Conservation (phyloP, 768 basidiomycete species). For the Russula sp. region DNA sequence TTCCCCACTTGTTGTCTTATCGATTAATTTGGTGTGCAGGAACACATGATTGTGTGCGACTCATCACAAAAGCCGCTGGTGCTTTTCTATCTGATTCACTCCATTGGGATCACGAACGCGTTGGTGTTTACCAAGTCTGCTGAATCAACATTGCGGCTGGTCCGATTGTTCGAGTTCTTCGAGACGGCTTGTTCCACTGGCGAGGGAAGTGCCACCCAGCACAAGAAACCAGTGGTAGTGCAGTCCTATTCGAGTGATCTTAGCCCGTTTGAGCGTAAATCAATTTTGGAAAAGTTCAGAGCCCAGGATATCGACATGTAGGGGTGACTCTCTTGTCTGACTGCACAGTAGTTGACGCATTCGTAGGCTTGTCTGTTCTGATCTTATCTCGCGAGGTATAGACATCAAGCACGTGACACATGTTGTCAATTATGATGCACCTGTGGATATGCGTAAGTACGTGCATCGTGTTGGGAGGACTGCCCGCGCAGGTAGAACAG, state of each 20-base stretch:
- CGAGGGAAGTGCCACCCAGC: conserved; percentile 20
- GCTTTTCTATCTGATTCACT: conserved; percentile 79
- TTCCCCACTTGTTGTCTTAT: not conserved
- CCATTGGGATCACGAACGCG: conserved; percentile 52
- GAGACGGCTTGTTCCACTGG: conserved; percentile 39
- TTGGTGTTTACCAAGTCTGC: conserved; percentile 97
- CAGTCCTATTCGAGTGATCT: conserved; percentile 87
- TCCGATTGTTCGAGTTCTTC: conserved; percentile 76
- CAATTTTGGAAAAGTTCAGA: conserved; percentile 74
- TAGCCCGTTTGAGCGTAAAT: conserved; percentile 59
- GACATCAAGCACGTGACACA: conserved; percentile 89
- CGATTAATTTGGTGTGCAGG: conserved; percentile 37
- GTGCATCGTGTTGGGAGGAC: conserved; percentile 96
- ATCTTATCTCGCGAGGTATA: conserved; percentile 91
- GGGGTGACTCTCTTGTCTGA: conserved; percentile 25
- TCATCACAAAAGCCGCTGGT: conserved; percentile 79
- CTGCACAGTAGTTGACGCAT: not conserved
- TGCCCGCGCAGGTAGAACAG: conserved; percentile 82
- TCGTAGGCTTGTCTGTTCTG: conserved; percentile 85
- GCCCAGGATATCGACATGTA: conserved; percentile 78
- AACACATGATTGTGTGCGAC: conserved; percentile 79
- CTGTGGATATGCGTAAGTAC: conserved; percentile 97
- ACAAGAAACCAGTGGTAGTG: conserved; percentile 34
- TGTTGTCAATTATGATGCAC: conserved; percentile 92
- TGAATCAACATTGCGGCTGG: conserved; percentile 79